These are phyloP conservation scores for Colletotrichum ledebouriae DNA, from an alignment of 2,329 filamentous ascomycete species.

Conservation along the genomic window DNA sequence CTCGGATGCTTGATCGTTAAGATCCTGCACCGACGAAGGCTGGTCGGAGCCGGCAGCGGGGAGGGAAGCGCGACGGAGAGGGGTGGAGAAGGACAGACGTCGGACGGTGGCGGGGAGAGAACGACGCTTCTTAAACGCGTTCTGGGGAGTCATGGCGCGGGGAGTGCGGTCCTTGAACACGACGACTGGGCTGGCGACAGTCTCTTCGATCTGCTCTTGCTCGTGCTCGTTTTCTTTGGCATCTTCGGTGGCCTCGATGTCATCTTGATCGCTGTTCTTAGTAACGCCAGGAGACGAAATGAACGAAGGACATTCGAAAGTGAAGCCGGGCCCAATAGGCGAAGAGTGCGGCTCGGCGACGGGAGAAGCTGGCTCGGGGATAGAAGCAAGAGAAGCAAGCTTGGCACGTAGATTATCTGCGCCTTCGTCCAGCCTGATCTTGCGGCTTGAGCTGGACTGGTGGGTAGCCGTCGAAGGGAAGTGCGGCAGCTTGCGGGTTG, in stretches of 20 bases:
- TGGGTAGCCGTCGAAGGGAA: slow-evolving; percentile 40
- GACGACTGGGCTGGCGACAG: slow-evolving; percentile 25
- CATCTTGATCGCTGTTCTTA: not conserved
- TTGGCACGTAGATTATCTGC: slow-evolving; percentile 19
- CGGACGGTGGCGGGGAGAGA: slow-evolving; percentile 15
- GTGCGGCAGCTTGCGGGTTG: slow-evolving; percentile 29
- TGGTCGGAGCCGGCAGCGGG: slow-evolving; percentile 24
- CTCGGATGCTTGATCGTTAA: slow-evolving; percentile 34
- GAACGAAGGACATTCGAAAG: slow-evolving; percentile 30
- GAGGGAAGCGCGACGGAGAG: slow-evolving; percentile 33
- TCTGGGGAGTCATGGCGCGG: slow-evolving; percentile 1
- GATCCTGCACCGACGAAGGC: slow-evolving; percentile 31
- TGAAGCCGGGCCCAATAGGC: slow-evolving; percentile 28
- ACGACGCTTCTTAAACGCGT: slow-evolving; percentile 32
- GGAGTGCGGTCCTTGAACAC: slow-evolving; percentile 36
- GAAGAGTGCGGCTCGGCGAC: slow-evolving; percentile 23
- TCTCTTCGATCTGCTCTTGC: not conserved
- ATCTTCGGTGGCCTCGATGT: not conserved
- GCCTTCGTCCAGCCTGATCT: slow-evolving; percentile 22
- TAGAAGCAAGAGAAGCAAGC: slow-evolving; percentile 1
- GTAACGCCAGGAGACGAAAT: slow-evolving; percentile 13
- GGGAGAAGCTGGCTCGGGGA: not conserved
- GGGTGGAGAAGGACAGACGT: slow-evolving; percentile 18
- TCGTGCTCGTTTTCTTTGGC: not conserved
- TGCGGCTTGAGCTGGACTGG: slow-evolving; percentile 29